Evolutionary conservation across 2,329 filamentous ascomycete species (phyloP).

Genomic region (Scytalidium sp.): DNA sequence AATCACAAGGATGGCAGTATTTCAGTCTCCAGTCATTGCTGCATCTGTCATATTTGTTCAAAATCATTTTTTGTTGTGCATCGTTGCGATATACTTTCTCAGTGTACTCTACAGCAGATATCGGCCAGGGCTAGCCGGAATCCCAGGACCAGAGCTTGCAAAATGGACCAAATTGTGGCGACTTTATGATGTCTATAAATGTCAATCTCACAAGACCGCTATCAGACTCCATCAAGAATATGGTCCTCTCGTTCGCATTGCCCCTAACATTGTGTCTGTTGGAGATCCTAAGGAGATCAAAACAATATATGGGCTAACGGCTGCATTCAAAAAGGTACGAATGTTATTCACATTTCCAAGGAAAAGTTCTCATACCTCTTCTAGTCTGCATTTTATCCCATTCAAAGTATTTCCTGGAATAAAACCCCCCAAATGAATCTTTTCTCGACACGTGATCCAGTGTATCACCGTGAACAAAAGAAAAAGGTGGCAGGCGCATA

Average conservation of each 20-base stretch:
- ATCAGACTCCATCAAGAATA: constrained; percentile 33
- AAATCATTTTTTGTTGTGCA: too few relatives aligned
- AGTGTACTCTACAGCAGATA: too few relatives aligned
- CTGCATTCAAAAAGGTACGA: constrained; percentile 49
- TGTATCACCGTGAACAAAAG: constrained; percentile 31
- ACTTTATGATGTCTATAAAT: constrained; percentile 11
- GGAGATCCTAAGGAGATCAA: constrained; percentile 72
- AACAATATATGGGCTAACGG: constrained; percentile 72
- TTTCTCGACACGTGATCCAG: constrained; percentile 3
- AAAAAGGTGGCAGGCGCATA: constrained; percentile 39
- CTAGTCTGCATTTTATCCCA: constrained; percentile 11
- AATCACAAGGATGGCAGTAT: too few relatives aligned
- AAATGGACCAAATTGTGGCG: constrained; percentile 16
- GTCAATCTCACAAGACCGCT: constrained; percentile 7
- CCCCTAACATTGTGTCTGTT: constrained; percentile 77
- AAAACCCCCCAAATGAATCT: constrained; percentile 3
- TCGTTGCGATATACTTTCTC: too few relatives aligned
- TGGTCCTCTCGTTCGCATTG: constrained; percentile 73
- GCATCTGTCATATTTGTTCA: too few relatives aligned
- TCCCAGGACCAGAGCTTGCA: constrained; percentile 17
- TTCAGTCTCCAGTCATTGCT: too few relatives aligned
- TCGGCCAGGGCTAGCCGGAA: constrained; percentile 1
- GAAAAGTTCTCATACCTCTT: constrained; percentile 6
- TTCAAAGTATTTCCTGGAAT: constrained; percentile 4
- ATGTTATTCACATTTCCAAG: constrained; percentile 21